Conservation (phyloP, 2,329 filamentous ascomycete genomes). For the Lachnellula suecica region DNA sequence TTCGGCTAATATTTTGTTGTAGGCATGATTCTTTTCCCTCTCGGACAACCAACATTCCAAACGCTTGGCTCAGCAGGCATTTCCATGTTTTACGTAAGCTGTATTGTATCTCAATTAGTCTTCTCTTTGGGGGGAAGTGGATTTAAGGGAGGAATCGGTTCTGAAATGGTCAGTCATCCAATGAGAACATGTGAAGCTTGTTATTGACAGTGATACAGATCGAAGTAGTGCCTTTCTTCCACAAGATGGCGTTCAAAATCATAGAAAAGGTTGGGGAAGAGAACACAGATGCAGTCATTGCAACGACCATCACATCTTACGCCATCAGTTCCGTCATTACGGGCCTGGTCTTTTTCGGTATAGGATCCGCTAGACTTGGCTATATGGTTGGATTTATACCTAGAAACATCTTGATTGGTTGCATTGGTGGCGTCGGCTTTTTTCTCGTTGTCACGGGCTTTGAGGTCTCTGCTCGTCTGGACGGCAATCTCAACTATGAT, state of each 20-base stretch:
- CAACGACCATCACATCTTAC: constrained; percentile 91
- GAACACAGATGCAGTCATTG: constrained; percentile 81
- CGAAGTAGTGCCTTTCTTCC: constrained; percentile 97
- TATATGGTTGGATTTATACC: constrained; percentile 97
- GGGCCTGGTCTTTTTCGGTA: constrained; percentile 85
- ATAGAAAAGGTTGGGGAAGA: constrained; percentile 75
- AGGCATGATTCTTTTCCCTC: constrained; percentile 92
- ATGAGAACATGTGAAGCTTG: constrained; percentile 4
- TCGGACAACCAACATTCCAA: constrained; percentile 83
- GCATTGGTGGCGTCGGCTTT: constrained; percentile 95
- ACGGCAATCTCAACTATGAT: constrained; percentile 82
- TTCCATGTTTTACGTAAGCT: constrained; percentile 98
- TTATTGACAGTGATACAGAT: constrained; percentile 53
- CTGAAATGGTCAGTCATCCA: constrained; percentile 71
- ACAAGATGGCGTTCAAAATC: constrained; percentile 95
- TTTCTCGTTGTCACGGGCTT: constrained; percentile 90
- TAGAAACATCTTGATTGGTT: constrained; percentile 92
- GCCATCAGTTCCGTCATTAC: constrained; percentile 89
- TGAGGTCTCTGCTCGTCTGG: constrained; percentile 86
- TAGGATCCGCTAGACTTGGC: constrained; percentile 84
- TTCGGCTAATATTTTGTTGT: not conserved
- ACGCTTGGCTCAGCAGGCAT: constrained; percentile 89
- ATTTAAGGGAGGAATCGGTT: constrained; percentile 89
- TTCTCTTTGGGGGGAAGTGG: constrained; percentile 83
- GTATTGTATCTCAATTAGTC: constrained; percentile 87